phyloP scores from a whole-genome alignment of 2,329 filamentous ascomycete genomes.

The Fusarium humuli region DNA sequence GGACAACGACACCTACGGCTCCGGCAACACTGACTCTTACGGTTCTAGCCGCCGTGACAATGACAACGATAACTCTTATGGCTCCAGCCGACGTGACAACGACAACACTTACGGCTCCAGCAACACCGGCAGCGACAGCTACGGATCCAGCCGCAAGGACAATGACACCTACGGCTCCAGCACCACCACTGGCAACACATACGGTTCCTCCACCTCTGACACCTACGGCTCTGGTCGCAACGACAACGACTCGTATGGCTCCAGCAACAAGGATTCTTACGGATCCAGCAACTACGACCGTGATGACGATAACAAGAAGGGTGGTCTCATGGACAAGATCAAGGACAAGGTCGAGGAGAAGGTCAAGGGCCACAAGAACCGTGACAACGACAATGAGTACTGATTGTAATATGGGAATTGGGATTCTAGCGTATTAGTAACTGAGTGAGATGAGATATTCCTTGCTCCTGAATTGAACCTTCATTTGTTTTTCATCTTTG shows the following conservation, averaged over 20 bases:
- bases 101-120: conserved; percentile 6
- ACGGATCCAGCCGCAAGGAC: conserved; percentile 16
- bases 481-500: not conserved
- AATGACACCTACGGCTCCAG: conserved; percentile 1
- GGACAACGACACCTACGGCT: conserved; percentile 3
- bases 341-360: conserved; percentile 68
- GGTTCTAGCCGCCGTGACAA: conserved; percentile 21
- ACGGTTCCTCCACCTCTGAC: conserved; percentile 4
- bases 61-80: conserved; percentile 10
- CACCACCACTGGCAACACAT: conserved; percentile 2
- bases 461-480: conserved; percentile 13
- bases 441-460: conserved; percentile 12
- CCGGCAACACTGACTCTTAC: not conserved
- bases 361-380: conserved; percentile 57
- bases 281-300: conserved; percentile 8
- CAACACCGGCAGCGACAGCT: not conserved
- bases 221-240: conserved; percentile 2
- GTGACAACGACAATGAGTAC: conserved; percentile 43
- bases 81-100: conserved; percentile 19
- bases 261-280: conserved; percentile 12
- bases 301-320: conserved; percentile 41
- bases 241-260: conserved; percentile 9
- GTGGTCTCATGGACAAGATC: conserved; percentile 66
- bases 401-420: conserved; percentile 8
- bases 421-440: conserved; percentile 13